A percentile compares a stretch with the other conserved stretches of the same genome.
These are phyloP conservation scores for Aspergillus fumigatus DNA, from an alignment of 2,329 filamentous ascomycete species.

Conservation along the genomic window DNA sequence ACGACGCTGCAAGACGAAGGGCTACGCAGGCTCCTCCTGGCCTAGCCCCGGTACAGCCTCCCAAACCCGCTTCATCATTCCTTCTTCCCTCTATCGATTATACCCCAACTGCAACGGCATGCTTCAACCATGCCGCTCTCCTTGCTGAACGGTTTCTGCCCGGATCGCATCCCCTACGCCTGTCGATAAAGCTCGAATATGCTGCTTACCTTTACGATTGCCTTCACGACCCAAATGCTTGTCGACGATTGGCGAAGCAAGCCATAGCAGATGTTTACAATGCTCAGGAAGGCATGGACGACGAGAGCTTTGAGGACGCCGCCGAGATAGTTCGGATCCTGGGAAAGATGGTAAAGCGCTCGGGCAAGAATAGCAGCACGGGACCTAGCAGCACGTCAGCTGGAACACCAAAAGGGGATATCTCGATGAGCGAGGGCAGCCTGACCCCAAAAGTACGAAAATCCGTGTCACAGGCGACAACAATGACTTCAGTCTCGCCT, in stretches of 20 bases:
- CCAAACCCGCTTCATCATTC: slow-evolving; percentile 59
- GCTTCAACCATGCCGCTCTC: slow-evolving; percentile 71
- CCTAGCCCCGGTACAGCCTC: slow-evolving; percentile 28
- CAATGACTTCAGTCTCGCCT: slow-evolving; percentile 2
- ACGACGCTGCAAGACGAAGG: slow-evolving; percentile 4
- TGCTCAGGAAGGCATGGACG: slow-evolving; percentile 85
- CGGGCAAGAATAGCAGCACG: slow-evolving; percentile 40
- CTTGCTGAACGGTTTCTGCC: slow-evolving; percentile 74
- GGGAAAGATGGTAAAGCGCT: slow-evolving; percentile 82
- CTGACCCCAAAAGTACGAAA: slow-evolving; percentile 21
- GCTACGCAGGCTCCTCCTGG: slow-evolving; percentile 31
- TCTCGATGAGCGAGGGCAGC: slow-evolving; percentile 29
- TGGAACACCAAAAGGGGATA: slow-evolving; percentile 22
- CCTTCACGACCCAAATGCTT: slow-evolving; percentile 71
- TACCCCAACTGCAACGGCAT: slow-evolving; percentile 71
- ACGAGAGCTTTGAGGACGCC: slow-evolving; percentile 91
- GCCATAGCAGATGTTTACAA: slow-evolving; percentile 90
- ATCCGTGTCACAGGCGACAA: slow-evolving; percentile 5
- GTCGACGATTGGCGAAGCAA: slow-evolving; percentile 70
- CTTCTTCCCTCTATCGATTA: slow-evolving; percentile 77
- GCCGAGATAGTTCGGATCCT: slow-evolving; percentile 81
- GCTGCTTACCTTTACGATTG: slow-evolving; percentile 93
- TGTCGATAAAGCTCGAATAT: slow-evolving; percentile 90
- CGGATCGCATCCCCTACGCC: slow-evolving; percentile 80
- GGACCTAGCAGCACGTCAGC: slow-evolving; percentile 24